Conservation (phyloP, 139 green algal species). For the Chlorella vulgaris region DNA sequence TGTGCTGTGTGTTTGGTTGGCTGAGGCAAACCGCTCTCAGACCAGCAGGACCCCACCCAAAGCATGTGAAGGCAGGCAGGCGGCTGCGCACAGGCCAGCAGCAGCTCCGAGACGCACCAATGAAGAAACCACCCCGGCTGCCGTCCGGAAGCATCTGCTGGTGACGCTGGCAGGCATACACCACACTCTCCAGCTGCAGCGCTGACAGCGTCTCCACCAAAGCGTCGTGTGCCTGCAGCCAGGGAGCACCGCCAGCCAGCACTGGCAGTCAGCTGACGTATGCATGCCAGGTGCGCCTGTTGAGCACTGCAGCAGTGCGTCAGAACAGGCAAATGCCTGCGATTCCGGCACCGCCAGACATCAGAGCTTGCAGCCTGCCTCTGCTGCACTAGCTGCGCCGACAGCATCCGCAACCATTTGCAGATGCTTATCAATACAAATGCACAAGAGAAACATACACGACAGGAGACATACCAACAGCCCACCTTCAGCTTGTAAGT, state of each 20-base stretch:
- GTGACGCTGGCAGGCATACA: conserved; percentile 86
- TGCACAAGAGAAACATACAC: no score
- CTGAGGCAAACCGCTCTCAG: background rate
- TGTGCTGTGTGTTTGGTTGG: no score
- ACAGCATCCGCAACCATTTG: no score
- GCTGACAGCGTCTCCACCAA: conserved; percentile 58
- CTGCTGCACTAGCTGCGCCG: no score
- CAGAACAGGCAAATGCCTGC: no score
- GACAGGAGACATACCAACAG: no score
- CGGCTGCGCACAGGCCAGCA: background rate
- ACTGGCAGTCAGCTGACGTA: background rate
- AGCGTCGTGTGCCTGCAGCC: conserved; percentile 30
- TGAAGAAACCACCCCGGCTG: conserved; percentile 60
- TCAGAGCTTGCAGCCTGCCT: no score
- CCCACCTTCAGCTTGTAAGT: conserved; percentile 41
- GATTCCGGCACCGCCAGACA: no score
- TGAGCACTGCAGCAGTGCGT: no score
- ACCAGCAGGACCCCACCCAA: no score
- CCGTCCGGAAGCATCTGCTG: conserved; percentile 53
- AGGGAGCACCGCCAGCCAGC: background rate
- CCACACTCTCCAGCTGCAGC: conserved; percentile 88
- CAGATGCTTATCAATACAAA: no score
- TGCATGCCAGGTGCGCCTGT: background rate
- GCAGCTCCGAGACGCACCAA: conserved; percentile 53
- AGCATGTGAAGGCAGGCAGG: no score